A percentile compares a stretch with the other conserved stretches of the same genome.
Conservation (phyloP, 306 rosid species). For the Crotalaria pallida region DNA sequence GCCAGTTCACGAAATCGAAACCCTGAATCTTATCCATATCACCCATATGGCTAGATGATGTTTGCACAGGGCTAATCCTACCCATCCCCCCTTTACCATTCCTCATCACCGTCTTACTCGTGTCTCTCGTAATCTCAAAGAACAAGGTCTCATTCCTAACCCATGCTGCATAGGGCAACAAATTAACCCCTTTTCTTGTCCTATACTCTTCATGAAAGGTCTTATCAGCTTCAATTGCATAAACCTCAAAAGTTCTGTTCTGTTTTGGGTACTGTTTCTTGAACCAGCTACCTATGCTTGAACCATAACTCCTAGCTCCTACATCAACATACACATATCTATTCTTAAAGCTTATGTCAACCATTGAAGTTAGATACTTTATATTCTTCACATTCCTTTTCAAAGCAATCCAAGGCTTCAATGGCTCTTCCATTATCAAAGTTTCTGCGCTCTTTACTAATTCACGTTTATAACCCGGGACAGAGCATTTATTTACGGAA, state of each 20-base stretch:
- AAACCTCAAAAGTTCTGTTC: constrained; percentile 43
- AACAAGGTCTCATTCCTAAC: constrained; percentile 62
- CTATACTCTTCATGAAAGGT: constrained; percentile 44
- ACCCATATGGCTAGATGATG: constrained; percentile 41
- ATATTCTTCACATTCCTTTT: constrained; percentile 40
- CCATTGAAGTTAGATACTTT: constrained; percentile 50
- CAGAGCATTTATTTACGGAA: constrained; percentile 19
- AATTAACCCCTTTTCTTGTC: constrained; percentile 26
- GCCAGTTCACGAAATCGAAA: constrained; percentile 54
- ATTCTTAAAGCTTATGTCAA: constrained; percentile 46
- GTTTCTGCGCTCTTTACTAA: constrained; percentile 35
- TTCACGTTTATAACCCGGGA: constrained; percentile 35
- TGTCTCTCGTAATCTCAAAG: constrained; percentile 53
- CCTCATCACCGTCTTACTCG: constrained; percentile 25
- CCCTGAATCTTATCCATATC: constrained; percentile 47
- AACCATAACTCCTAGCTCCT: constrained; percentile 49
- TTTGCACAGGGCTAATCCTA: constrained; percentile 45
- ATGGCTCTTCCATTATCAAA: constrained; percentile 37
- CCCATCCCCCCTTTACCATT: constrained; percentile 46
- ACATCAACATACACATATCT: constrained; percentile 51
- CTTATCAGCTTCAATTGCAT: constrained; percentile 55
- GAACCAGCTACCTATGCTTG: constrained; percentile 60
- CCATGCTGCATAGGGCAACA: constrained; percentile 65
- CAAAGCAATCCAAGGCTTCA: constrained; percentile 43
- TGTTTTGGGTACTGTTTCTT: constrained; percentile 58